A percentile compares a stretch with the other conserved stretches of the same genome.
These are phyloP conservation scores for Rhynchosporium secalis DNA, from an alignment of 2,329 filamentous ascomycete genomes.

Conservation along the genomic window DNA sequence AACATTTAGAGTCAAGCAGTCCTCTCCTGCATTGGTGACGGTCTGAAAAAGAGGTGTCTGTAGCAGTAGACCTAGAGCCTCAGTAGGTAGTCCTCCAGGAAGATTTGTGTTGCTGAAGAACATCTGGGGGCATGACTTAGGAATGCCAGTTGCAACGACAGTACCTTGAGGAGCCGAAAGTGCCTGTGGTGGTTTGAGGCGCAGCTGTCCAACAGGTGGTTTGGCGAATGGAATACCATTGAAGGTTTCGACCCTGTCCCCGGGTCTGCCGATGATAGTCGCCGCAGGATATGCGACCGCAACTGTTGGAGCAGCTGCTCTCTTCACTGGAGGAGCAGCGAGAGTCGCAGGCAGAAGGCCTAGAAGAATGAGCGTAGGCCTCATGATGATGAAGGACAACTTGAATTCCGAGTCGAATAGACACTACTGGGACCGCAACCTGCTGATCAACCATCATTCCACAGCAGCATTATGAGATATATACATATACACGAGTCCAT, in stretches of 20 bases:
- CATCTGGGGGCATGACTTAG: slow-evolving; percentile 71
- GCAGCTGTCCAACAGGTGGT: slow-evolving; percentile 62
- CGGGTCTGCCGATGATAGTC: slow-evolving; percentile 29
- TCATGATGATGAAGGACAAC: slow-evolving; percentile 19
- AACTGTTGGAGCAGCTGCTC: slow-evolving; percentile 27
- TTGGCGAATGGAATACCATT: slow-evolving; percentile 74
- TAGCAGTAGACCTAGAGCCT: slow-evolving; percentile 50
- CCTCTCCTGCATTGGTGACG: slow-evolving; percentile 55
- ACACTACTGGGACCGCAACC: slow-evolving; percentile 2
- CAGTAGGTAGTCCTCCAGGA: slow-evolving; percentile 39
- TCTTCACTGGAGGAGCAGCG: slow-evolving; percentile 21
- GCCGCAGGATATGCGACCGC: slow-evolving; percentile 27
- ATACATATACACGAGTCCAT: not conserved
- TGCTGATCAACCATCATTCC: not conserved
- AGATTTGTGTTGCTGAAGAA: slow-evolving; percentile 52
- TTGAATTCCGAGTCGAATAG: not conserved
- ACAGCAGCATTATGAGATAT: not conserved
- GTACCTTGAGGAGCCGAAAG: slow-evolving; percentile 58
- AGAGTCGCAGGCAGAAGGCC: slow-evolving; percentile 18
- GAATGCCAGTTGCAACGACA: slow-evolving; percentile 58
- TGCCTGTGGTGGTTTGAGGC: slow-evolving; percentile 66
- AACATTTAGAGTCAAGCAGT: slow-evolving; percentile 63
- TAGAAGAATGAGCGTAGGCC: slow-evolving; percentile 19
- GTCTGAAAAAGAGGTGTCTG: slow-evolving; percentile 57
- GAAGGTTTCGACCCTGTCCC: slow-evolving; percentile 60